Conservation (phyloP, 1,284 basidiomycete genomes). For the Vanrija pseudolonga region DNA sequence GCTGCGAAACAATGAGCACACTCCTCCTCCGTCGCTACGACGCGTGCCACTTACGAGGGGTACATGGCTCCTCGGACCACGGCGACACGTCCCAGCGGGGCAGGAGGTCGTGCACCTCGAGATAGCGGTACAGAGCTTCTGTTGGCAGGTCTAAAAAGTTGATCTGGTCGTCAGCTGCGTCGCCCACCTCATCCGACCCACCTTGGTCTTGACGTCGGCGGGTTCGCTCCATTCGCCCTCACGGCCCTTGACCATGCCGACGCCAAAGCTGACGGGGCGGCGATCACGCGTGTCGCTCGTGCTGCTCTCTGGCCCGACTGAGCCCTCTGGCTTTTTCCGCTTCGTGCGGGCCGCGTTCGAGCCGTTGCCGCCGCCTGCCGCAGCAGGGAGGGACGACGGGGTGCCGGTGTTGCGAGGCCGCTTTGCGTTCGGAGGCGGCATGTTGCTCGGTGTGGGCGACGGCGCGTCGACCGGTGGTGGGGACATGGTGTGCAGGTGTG, state of each 20-base stretch:
- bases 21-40: not conserved
- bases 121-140: conserved; percentile 41
- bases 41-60: conserved; percentile 30
- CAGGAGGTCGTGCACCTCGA: conserved; percentile 41
- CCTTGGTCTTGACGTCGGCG: conserved; percentile 40
- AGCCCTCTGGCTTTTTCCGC: conserved; percentile 35
- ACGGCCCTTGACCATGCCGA: conserved; percentile 27
- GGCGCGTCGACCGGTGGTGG: conserved; percentile 13
- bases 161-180: conserved; percentile 24
- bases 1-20: conserved; percentile 20
- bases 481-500: conserved; percentile 5
- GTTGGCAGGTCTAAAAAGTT: conserved; percentile 43
- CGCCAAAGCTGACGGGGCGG: conserved; percentile 13
- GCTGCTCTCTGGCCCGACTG: conserved; percentile 13
- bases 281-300: not conserved
- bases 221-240: conserved; percentile 40
- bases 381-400: not conserved
- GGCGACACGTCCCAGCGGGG: conserved; percentile 43
- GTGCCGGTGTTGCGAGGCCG: conserved; percentile 4
- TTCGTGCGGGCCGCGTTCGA: conserved; percentile 23
- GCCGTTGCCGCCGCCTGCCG: not conserved
- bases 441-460: conserved; percentile 18
- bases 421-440: conserved; percentile 23
- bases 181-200: conserved; percentile 13
- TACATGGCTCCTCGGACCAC: conserved; percentile 44